Evolutionary conservation across 177 flowering plant species (phyloP), one percentile per base, ranked within the genome.

Genomic region (Tripterygium wilfordii): DNA sequence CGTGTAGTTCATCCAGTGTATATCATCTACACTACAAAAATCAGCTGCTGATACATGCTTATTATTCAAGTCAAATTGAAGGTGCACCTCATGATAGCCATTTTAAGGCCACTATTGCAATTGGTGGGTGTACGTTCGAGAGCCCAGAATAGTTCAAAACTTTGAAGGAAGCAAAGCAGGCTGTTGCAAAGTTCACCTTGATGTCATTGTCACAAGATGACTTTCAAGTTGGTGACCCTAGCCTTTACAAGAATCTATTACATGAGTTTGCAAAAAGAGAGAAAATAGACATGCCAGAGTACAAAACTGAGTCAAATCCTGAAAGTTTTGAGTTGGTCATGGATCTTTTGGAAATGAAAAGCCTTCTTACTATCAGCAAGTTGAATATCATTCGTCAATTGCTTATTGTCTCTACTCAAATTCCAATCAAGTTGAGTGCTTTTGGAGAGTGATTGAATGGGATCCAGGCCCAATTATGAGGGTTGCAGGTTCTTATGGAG

Each of bases 121-220:
- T 69, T 33, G 59, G 36, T 13, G 67, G 56, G 4, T 37, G 48
- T 1, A 19, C 57, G 2, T 69, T 59, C 43, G 58, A 60, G 22
- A 57, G 67, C 51, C 58, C 60, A 12, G 42, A 26, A 13, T 32
- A 24, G 23, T 60, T 26, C 46, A 54, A 26, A 23, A 65, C 57
- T 35, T 21, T 48, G 21, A 56, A 69, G 52, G 66, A 63, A 45
- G 72, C 75, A 32, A 72, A 69, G 44, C 45, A 60, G 30, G 51
- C 60, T 54, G 71, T 67, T 48, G 78, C 75, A 26, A 62, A 60
- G 40, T 47, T 20, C 32, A 72, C 69, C 31, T 43, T 69, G 26
- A 36, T 29, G 42, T 57, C 69, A 15, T 23, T 63, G 48, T 16
- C 49, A n/a, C 36, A 26, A 1, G 54, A 69, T 52, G 61, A 48